phyloP scores from a whole-genome alignment of 352 stramenopile species.

The Phytophthora ramorum region DNA sequence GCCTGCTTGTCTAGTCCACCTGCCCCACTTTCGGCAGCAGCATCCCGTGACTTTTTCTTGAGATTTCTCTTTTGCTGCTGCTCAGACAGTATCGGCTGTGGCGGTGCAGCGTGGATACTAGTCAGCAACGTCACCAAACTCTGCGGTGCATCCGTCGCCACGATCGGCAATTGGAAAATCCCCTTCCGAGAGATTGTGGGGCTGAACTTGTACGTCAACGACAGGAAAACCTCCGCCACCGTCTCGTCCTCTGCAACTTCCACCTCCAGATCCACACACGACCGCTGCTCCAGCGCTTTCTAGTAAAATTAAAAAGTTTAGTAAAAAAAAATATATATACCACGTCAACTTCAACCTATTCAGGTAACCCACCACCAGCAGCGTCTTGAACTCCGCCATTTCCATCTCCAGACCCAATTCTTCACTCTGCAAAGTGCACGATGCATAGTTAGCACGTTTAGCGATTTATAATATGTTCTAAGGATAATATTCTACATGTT shows the following conservation, averaged over 20 bases:
- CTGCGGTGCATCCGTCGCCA: conserved; percentile 29
- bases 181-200: conserved; percentile 59
- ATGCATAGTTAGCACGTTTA: background rate
- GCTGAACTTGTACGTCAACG: conserved; percentile 74
- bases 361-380: conserved; percentile 41
- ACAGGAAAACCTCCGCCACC: conserved; percentile 32
- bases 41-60: conserved; percentile 3
- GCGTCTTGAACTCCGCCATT: conserved; percentile 31
- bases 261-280: conserved; percentile 48
- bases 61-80: conserved; percentile 29
- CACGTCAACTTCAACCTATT: background rate
- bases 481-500: conserved; percentile 38
- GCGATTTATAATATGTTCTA: background rate
- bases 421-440: conserved; percentile 43
- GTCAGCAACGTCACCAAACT: conserved; percentile 48
- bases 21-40: conserved; percentile 3
- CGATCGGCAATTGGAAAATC: conserved; percentile 48
- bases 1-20: background rate
- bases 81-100: conserved; percentile 40
- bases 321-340: background rate
- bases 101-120: conserved; percentile 45
- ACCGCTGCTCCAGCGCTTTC: conserved; percentile 50
- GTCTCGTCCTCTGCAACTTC: conserved; percentile 17
- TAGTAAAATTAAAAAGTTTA: conserved; percentile 15
- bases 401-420: conserved; percentile 67